phyloP scores from a whole-genome alignment of 73 alveolate genomes.

The Paramecium sonneborni region DNA sequence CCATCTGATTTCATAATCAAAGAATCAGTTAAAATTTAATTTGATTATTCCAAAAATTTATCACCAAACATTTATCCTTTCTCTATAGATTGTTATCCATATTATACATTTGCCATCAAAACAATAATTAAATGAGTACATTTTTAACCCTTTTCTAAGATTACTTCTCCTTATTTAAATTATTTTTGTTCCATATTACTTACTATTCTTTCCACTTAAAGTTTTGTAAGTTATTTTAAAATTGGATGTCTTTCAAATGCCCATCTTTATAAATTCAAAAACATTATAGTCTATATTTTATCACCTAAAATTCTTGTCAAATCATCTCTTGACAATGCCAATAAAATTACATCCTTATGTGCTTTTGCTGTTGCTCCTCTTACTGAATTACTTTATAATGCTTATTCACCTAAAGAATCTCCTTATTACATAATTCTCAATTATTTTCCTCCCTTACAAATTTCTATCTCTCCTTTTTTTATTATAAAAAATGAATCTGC shows the following conservation, averaged over 20 bases:
- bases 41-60: not conserved
- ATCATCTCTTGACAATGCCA: conserved; percentile 68
- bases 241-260: conserved; percentile 59
- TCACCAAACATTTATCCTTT: conserved; percentile 51
- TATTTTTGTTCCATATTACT: not conserved
- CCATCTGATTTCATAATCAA: conserved; percentile 56
- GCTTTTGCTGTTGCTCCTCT: conserved; percentile 81
- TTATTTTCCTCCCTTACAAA: conserved; percentile 53
- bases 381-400: conserved; percentile 55
- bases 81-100: conserved; percentile 6
- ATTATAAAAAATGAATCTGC: conserved; percentile 75
- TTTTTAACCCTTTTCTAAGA: conserved; percentile 1
- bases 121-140: conserved; percentile 41
- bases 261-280: conserved; percentile 45
- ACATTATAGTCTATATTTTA: conserved; percentile 65
- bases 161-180: conserved; percentile 42
- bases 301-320: conserved; percentile 67
- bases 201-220: conserved; percentile 62
- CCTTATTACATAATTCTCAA: conserved; percentile 65
- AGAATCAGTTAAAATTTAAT: not conserved
- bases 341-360: conserved; percentile 56
- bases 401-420: conserved; percentile 77
- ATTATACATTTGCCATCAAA: not conserved
- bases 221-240: conserved; percentile 55
- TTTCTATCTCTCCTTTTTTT: conserved; percentile 69